Evolutionary conservation across 352 stramenopile species (phyloP).

Genomic region (Phytophthora pinifolia): DNA sequence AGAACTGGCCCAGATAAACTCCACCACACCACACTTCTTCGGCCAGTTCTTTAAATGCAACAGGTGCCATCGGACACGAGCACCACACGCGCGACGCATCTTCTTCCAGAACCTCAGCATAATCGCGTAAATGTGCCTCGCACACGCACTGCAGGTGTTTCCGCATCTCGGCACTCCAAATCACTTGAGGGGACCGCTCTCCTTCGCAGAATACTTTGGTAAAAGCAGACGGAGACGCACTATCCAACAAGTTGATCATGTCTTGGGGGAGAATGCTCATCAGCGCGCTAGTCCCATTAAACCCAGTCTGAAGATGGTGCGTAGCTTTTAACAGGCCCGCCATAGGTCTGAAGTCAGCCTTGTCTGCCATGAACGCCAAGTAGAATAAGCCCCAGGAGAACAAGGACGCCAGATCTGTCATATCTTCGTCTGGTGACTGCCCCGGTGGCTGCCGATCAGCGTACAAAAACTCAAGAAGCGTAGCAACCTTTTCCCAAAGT

Average conservation of each 20-base stretch:
- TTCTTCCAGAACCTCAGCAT: slow-evolving; percentile 86
- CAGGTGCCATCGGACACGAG: slow-evolving; percentile 91
- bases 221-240: slow-evolving; percentile 82
- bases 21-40: slow-evolving; percentile 94
- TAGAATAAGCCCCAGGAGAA: slow-evolving; percentile 77
- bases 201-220: slow-evolving; percentile 87
- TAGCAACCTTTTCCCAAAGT: slow-evolving; percentile 54
- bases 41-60: slow-evolving; percentile 89
- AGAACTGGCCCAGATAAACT: slow-evolving; percentile 94
- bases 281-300: slow-evolving; percentile 69
- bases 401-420: slow-evolving; percentile 41
- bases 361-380: slow-evolving; percentile 61
- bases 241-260: slow-evolving; percentile 89
- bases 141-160: slow-evolving; percentile 88
- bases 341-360: slow-evolving; percentile 55
- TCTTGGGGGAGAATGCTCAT: slow-evolving; percentile 87
- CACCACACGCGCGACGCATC: slow-evolving; percentile 88
- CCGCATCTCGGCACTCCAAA: slow-evolving; percentile 95
- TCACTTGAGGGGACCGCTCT: slow-evolving; percentile 88
- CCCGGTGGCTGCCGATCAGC: slow-evolving; percentile 23
- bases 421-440: slow-evolving; percentile 33
- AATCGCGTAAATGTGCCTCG: slow-evolving; percentile 91
- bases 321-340: slow-evolving; percentile 67
- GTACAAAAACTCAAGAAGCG: slow-evolving; percentile 72
- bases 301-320: slow-evolving; percentile 55